Evolutionary conservation across 2,329 filamentous ascomycete species (phyloP), one percentile per base, ranked within the genome.

Genomic region (Phaeosphaeriaceae sp.): DNA sequence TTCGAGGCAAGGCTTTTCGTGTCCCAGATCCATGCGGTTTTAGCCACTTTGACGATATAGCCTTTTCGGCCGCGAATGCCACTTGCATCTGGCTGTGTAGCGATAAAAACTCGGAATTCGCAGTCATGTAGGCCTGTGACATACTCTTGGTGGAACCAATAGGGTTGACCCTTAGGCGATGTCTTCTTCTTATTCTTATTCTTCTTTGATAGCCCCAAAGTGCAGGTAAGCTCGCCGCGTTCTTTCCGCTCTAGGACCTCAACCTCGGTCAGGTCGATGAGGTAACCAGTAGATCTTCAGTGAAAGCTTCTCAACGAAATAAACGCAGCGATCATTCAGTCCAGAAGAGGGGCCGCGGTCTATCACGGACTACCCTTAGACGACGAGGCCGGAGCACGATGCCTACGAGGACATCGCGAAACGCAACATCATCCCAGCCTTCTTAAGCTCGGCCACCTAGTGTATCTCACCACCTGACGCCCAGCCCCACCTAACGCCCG

Each of bases 361-460:
- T 30, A 49, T 38, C 23, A 50, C 35, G 17, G 21, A 46, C 35
- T 46, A 45, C 35, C 42, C 37, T 50, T 53, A 42, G 34, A 42
- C 42, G 18, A 34, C 36, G 15, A 26, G 42, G 32, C 46, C 37
- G 13, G 35, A 52, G 33, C 38, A 52, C 33, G 33, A 43, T 47
- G 36, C 33, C 26, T 42, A 39, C 18, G 23, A n/a, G n/a, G n/a
- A n/a, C n/a, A n/a, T n/a, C n/a, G n/a, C n/a, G n/a, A n/a, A n/a
- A n/a, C n/a, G n/a, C n/a, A n/a, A n/a, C n/a, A n/a, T n/a, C n/a
- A n/a, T n/a, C n/a, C n/a, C n/a, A n/a, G n/a, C n/a, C n/a, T n/a
- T n/a, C n/a, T n/a, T n/a, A n/a, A n/a, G n/a, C n/a, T n/a, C n/a
- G n/a, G n/a, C n/a, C n/a, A n/a, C n/a, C n/a, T n/a, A n/a, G n/a